Conservation (phyloP, 305 asterid genomes). For the Fraxinus sp. region DNA sequence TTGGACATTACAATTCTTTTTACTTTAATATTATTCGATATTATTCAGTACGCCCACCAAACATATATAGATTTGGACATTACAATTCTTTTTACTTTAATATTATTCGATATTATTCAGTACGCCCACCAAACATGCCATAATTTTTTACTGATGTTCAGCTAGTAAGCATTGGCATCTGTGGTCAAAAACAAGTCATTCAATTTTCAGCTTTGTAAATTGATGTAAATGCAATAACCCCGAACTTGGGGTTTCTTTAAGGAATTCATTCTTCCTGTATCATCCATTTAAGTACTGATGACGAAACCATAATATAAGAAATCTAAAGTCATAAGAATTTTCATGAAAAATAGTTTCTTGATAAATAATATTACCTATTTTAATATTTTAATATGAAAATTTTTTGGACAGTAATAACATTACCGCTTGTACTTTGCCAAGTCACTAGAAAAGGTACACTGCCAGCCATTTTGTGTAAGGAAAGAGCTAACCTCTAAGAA, state of each 20-base stretch:
- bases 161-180: neutral
- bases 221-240: neutral
- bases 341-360: neutral
- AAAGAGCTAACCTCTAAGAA: slow-evolving; percentile 64
- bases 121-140: neutral
- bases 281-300: neutral
- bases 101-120: no score
- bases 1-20: neutral
- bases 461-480: neutral
- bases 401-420: neutral
- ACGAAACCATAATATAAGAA: neutral
- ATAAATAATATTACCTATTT: neutral
- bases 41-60: no score
- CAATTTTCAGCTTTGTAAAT: neutral
- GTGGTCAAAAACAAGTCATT: neutral
- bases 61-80: no score
- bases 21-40: no score
- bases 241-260: neutral
- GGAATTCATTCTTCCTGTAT: neutral
- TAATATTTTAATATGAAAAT: neutral
- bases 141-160: neutral
- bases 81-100: neutral
- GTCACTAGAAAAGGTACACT: neutral
- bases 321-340: neutral
- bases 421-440: neutral